Base-by-base conservation (phyloP, 2,329 filamentous ascomycete species). In the Exophiala dermatitidis region DNA sequence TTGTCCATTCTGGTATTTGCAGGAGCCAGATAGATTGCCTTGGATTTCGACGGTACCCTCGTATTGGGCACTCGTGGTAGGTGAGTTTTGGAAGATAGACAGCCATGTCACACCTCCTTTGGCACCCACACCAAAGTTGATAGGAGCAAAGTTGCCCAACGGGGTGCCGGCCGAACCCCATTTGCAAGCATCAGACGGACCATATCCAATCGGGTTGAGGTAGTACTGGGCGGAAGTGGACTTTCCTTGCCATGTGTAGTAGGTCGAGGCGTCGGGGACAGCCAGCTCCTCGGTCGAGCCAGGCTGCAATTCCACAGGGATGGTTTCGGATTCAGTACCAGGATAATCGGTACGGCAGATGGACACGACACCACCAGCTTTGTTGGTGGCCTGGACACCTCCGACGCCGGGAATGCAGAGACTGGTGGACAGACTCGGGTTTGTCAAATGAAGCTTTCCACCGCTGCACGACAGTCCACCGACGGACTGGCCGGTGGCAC, bases 331-430 rank as follows among this genome's bases (percentile, higher is more conserved):
- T 75, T 98, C 93, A 54, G 83, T 90, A 67, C 78, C 77, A 58
- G 93, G 93, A 73, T 98, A 98, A 70, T 96, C 90, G 61, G 93
- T 97, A 70, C 89, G 89, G 82, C 93, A 98, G 63, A 95, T 80
- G 42, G 85, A 79, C 30, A 88, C 85, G 41, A 79, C 72, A 36
- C 80, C 67, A 46, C 71, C 66, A 33, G 96, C 77, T 51, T 84
- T 82, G 78, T 95, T 98, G 69, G 84, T 67, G 56, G 95, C 80
- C 55, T 77, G 76, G 61, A 96, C 80, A 60, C 84, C 81, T 38
- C 83, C 82, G 46, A 80, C 78, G 58, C 90, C 90, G 32, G 72
- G 63, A 65, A 85, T 82, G 72, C 93, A 98, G 33, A 98, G 83
- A 46, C 77, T 85, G 56, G 79, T 78, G 58, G 75, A 79, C 29